phyloP scores from a whole-genome alignment of 2,329 filamentous ascomycete genomes.

The Neobulgaria alba region DNA sequence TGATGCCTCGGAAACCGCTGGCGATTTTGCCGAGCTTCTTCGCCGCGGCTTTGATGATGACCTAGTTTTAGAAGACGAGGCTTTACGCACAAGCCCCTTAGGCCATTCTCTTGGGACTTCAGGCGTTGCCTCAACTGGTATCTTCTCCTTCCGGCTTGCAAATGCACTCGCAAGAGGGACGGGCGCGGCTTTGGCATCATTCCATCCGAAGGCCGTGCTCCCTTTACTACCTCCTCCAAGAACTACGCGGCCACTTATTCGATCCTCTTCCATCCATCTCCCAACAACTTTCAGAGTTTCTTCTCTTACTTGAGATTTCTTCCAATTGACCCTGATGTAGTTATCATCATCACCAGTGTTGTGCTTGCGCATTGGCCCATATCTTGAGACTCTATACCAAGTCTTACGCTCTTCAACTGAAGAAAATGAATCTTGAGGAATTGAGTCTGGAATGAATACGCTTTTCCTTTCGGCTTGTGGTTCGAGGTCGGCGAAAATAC shows the following conservation, averaged over 20 bases:
- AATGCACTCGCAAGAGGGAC: constrained; percentile 36
- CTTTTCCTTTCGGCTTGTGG: constrained; percentile 15
- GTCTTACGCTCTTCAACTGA: constrained; percentile 49
- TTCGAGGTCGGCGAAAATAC: constrained; percentile 22
- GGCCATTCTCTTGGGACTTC: constrained; percentile 24
- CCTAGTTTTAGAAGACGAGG: constrained; percentile 14
- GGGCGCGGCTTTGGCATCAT: constrained; percentile 41
- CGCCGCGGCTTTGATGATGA: constrained; percentile 15
- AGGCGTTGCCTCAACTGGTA: constrained; percentile 2
- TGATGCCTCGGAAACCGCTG: constrained; percentile 3
- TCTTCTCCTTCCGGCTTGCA: constrained; percentile 16
- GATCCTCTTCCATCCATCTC: constrained; percentile 59
- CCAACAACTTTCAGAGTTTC: constrained; percentile 50
- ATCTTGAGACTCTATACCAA: constrained; percentile 57
- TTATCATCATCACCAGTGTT: constrained; percentile 49
- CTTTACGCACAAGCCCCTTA: constrained; percentile 14
- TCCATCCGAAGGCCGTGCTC: constrained; percentile 51
- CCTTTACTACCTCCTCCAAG: constrained; percentile 38
- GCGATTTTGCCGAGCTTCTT: constrained; percentile 15
- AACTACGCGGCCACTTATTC: constrained; percentile 42
- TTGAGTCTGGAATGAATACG: constrained; percentile 22
- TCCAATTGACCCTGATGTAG: constrained; percentile 52
- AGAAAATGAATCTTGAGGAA: constrained; percentile 40
- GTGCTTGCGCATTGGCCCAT: constrained; percentile 49
- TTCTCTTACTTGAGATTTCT: constrained; percentile 42